Evolutionary conservation across 2,329 filamentous ascomycete genomes (phyloP), one percentile per base, ranked within the genome.

Genomic region (Penicillium sp.): DNA sequence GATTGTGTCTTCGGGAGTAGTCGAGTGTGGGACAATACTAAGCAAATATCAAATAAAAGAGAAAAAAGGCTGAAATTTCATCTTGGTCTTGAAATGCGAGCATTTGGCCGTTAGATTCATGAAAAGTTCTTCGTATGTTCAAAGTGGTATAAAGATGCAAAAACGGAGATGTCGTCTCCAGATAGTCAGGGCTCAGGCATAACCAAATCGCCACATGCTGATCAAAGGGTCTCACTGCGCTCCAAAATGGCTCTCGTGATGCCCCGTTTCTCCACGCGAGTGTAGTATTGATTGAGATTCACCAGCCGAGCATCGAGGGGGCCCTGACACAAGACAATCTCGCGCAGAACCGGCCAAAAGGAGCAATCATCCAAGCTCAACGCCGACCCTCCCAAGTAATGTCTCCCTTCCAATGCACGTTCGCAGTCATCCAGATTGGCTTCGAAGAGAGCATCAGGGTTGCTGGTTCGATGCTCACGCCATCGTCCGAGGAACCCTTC

Each of bases 361-460:
- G 76, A 71, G 58, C 78, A 80, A 61, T 81, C 79, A 52, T 79
- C 79, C 35, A 80, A 72, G 1, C 71, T 71, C 54, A 80, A 75
- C 0, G 65, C 54, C 3, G 67, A 58, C 2, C 78, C 78, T 14
- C 71, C 70, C 16, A 80, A 70, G 57, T 77, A 80, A 42, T 73
- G 59, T 40, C 70, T 65, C 13, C 70, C 73, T 19, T 68, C 63
- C 2, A 79, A 55, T 19, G 63, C 60, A 16, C 64, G 57, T 55
- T 80, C 78, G 74, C 76, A 80, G 7, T 60, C 54, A 10, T 70
- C 61, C 6, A 78, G 52, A 10, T 58, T 61, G 4, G 58, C 55
- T 11, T 64, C 58, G 43, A 73, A 62, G 5, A 42, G 22, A 8
- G 25, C 37, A 4, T 51, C 45, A 22, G 42, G 7, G n/a, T 53